Evolutionary conservation across 176 grass and related monocot species (phyloP), one percentile per base, ranked within the genome.

Genomic region (Olyra latifolia): DNA sequence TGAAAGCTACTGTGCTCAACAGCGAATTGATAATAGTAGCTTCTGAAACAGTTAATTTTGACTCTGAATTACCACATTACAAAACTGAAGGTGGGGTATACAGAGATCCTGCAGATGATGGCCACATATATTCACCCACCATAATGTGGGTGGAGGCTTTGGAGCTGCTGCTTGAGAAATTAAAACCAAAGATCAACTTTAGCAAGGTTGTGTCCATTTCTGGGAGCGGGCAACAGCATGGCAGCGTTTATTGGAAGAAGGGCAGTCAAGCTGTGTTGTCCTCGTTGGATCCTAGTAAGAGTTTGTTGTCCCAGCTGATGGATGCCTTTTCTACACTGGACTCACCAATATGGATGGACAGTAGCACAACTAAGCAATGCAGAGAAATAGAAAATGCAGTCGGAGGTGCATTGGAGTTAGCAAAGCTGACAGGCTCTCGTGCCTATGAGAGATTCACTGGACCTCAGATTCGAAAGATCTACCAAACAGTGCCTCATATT

Each of bases 291-390:
- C 74, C 87, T 50, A 80, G 65, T 73, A 90, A 93, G 81, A 83
- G 69, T 53, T 91, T 98, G 75, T 17, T 68, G 28, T 41, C 42
- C 14, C 95, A 95, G 57, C 66, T 98, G 22, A 88, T 83, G 68
- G 62, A 93, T 72, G 90, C 86, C 48, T 98, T 98, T 76, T 95
- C 95, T 78, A 85, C 87, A 30, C 80, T 66, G 77, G 88, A 95
- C 41, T 94, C 92, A 39, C 95, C 95, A 32, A 75, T 98, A 92
- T 98, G 95, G 95, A 98, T 98, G 95, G 95, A 98, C 81, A 89
- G 90, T 81, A 98, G 95, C 80, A 98, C 95, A 28, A 93, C 84
- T 50, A 90, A 74, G 40, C 95, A 98, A 80, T 98, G 95, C 69
- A 98, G 92, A 89, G 92, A 95, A 78, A 80, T 98, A 80, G 95